Evolutionary conservation across 371 early-diverging fungal genomes (phyloP).

Genomic region (Syncephalastrum monosporum): DNA sequence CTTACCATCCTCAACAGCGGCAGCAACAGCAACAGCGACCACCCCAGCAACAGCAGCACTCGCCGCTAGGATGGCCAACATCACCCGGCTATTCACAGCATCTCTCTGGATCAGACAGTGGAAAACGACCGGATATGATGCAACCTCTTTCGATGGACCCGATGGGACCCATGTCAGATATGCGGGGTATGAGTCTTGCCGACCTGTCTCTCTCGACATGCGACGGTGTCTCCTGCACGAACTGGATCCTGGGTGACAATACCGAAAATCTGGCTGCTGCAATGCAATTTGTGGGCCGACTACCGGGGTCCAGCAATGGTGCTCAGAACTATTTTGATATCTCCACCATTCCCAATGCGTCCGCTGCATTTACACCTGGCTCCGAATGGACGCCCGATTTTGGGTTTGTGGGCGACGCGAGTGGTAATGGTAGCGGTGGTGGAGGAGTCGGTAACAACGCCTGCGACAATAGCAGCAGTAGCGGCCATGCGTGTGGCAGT

Average conservation of each 20-base stretch:
- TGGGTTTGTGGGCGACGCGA: no score
- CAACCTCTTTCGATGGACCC: background rate
- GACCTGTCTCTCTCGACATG: constrained; percentile 22
- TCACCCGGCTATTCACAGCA: no score
- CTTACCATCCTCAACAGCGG: background rate
- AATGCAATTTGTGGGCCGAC: constrained; percentile 14
- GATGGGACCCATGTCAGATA: constrained; percentile 1
- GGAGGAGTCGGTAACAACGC: no score
- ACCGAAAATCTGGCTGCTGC: constrained; percentile 20
- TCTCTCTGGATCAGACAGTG: no score
- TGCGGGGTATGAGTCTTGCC: constrained; percentile 21
- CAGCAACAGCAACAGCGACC: constrained; percentile 9
- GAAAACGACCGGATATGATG: no score
- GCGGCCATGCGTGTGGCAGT: no score
- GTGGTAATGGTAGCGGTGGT: no score
- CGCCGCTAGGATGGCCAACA: background rate
- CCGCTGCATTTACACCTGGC: constrained; percentile 3
- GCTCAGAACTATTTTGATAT: constrained; percentile 4
- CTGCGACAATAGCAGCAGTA: no score
- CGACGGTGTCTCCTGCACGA: constrained; percentile 21
- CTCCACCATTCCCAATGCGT: no score
- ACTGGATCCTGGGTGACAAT: constrained; percentile 25
- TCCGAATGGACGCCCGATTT: constrained; percentile 6
- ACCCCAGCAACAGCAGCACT: constrained; percentile 7
- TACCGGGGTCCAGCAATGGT: constrained; percentile 1